Evolutionary conservation across 805 yeast species (phyloP), one percentile per base, ranked within the genome.

Genomic region (Candida fluviatilis): DNA sequence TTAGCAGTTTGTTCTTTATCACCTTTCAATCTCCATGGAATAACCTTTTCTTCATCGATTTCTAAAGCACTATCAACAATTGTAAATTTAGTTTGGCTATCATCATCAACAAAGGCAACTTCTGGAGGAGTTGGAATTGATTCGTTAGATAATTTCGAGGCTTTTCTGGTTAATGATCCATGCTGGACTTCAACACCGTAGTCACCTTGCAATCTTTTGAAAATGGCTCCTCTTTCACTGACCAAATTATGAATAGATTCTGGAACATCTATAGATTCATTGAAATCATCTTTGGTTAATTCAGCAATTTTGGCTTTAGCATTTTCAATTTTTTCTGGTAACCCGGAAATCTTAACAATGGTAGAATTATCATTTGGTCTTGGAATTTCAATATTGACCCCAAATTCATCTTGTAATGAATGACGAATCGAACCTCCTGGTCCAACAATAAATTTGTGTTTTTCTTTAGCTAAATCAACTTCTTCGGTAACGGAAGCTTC

Each of bases 371-470:
- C 73, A 41, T 69, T 73, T 28, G 72, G 62, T 53, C 73, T 74
- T 46, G 97, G 97, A 54, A 91, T 75, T 33, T 67, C 69, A 39
- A 91, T 60, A 18, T 60, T 55, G 35, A 86, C 90, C 11, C 70
- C 67, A 58, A 73, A 85, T 51, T 83, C 86, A 12, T 75, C 67
- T 64, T 88, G 91, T 46, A 88, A 60, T 8, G 76, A 68, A 49
- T 83, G 82, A 62, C 91, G 86, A 41, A 75, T 73, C 10, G 78
- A 53, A 31, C 98, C 97, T 41, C 80, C 79, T 27, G 88, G 80
- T 28, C 98, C 98, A 58, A 91, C 78, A 36, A 91, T 54, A 7
- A 78, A 71, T 50, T 87, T 76, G 51, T 86, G 91, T 55, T 82
- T 83, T 42, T 79, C 83, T 55, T 79, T 78, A 29, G 93, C 78